These are phyloP conservation scores for Suillus weaverae DNA, from an alignment of 768 basidiomycete genomes.

Conservation along the genomic window DNA sequence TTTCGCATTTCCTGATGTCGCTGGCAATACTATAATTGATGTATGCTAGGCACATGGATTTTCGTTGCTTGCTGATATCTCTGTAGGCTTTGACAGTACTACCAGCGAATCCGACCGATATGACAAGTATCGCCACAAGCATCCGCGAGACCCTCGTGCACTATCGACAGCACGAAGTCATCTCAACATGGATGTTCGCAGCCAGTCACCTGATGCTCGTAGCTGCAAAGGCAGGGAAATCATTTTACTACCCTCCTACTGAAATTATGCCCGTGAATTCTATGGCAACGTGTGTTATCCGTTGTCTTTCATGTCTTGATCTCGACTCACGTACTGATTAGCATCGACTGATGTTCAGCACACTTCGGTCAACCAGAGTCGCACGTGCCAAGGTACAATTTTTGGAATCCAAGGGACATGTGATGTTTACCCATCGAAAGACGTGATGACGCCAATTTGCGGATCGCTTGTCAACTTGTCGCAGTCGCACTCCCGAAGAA, in stretches of 20 bases:
- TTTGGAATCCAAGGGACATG: too few species aligned
- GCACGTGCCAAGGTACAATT: neutral
- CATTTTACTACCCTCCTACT: constrained; percentile 11
- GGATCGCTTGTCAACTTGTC: too few species aligned
- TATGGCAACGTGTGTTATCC: constrained; percentile 19
- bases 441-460: too few species aligned
- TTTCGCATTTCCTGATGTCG: constrained; percentile 20
- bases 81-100: constrained; percentile 15
- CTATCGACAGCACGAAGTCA: constrained; percentile 16
- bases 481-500: too few species aligned
- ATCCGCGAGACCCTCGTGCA: constrained; percentile 18
- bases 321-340: neutral
- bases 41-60: constrained; percentile 11
- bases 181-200: constrained; percentile 19
- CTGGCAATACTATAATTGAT: constrained; percentile 22
- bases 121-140: constrained; percentile 17
- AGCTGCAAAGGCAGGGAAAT: constrained; percentile 17
- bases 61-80: neutral
- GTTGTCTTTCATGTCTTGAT: neutral
- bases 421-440: too few species aligned
- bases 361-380: constrained; percentile 23
- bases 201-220: constrained; percentile 22
- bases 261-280: constrained; percentile 22
- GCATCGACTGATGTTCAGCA: constrained; percentile 23
- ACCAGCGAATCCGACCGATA: constrained; percentile 11